phyloP scores from a whole-genome alignment of 2,329 filamentous ascomycete species.

The Penicillium sp. region DNA sequence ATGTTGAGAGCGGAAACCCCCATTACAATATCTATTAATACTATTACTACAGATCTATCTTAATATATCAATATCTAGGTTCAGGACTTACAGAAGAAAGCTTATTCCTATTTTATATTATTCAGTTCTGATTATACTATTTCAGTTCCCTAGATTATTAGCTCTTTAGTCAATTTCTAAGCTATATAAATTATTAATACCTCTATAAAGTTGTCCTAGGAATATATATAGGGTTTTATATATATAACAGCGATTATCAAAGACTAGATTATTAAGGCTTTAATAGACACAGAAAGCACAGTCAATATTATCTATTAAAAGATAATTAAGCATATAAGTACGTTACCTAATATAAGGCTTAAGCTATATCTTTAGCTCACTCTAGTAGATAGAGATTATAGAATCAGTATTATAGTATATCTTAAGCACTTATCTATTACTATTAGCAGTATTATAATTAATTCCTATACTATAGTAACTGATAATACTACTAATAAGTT shows the following conservation, averaged over 20 bases:
- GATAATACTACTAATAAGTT: neutral
- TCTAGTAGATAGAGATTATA: neutral
- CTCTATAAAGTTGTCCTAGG: neutral
- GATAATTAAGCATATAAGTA: neutral
- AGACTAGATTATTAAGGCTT: neutral
- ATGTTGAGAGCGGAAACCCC: too few species aligned
- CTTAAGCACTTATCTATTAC: neutral
- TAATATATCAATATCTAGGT: neutral
- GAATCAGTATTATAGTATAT: neutral
- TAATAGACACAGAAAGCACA: neutral
- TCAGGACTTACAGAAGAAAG: neutral
- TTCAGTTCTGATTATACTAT: neutral
- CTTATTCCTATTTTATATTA: neutral
- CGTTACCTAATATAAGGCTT: neutral
- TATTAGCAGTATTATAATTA: neutral
- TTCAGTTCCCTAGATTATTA: neutral
- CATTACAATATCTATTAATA: neutral
- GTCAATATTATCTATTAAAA: neutral
- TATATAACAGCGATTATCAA: neutral
- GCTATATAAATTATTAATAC: neutral
- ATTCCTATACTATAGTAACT: neutral
- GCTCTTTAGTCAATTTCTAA: neutral
- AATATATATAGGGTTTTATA: neutral
- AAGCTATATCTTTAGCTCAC: neutral
- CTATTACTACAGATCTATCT: neutral